Percentiles rank a stretch among this genome's conserved stretches.
Conservation (phyloP, 495 filamentous ascomycete species). For the Opeltia flavorubescens region DNA sequence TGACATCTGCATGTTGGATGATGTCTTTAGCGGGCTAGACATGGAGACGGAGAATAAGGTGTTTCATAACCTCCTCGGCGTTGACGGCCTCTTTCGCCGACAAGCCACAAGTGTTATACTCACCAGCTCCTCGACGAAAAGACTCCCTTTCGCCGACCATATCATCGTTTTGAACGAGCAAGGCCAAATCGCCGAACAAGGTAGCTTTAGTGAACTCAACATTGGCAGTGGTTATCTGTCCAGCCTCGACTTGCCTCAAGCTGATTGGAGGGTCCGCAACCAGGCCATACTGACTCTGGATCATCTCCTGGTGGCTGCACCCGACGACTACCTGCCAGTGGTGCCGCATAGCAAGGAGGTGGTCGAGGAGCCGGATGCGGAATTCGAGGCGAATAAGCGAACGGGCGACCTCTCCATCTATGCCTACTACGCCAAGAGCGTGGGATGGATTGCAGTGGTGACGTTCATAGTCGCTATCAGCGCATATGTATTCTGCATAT, state of each 20-base stretch:
- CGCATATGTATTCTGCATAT: conserved; percentile 31
- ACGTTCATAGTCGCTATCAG: conserved; percentile 29
- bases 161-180: conserved; percentile 35
- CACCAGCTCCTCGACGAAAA: conserved; percentile 32
- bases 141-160: conserved; percentile 36
- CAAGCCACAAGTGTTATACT: conserved; percentile 37
- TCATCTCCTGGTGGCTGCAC: background rate
- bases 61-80: conserved; percentile 40
- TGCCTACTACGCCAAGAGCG: conserved; percentile 40
- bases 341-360: background rate
- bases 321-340: background rate
- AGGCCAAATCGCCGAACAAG: conserved; percentile 36
- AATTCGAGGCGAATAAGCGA: conserved; percentile 21
- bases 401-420: conserved; percentile 44
- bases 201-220: conserved; percentile 31
- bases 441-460: conserved; percentile 33
- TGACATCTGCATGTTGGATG: conserved; percentile 41
- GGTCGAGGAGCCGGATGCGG: background rate
- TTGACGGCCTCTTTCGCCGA: conserved; percentile 36
- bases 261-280: conserved; percentile 3
- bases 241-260: conserved; percentile 25
- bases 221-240: conserved; percentile 34
- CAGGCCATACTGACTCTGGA: conserved; percentile 3
- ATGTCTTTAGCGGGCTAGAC: conserved; percentile 49
- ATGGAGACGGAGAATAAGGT: conserved; percentile 44